These are phyloP conservation scores for Aspergillus candidus DNA, from an alignment of 2,329 filamentous ascomycete species.

Conservation along the genomic window DNA sequence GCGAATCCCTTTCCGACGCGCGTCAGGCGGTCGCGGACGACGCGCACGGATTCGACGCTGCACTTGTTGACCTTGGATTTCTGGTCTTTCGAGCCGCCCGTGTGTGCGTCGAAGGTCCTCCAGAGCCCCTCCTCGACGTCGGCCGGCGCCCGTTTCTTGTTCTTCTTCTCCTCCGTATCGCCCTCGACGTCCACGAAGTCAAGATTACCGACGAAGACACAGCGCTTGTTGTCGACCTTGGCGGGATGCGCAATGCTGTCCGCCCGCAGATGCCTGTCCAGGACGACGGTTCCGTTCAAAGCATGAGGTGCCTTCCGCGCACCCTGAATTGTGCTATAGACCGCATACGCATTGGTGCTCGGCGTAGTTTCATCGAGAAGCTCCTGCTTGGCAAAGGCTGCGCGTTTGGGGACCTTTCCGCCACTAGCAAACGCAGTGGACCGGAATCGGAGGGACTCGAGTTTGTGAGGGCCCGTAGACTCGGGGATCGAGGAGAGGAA, in stretches of 20 bases:
- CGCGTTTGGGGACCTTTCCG: slow-evolving; percentile 76
- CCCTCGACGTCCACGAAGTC: slow-evolving; percentile 93
- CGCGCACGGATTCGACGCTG: slow-evolving; percentile 85
- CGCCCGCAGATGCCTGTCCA: slow-evolving; percentile 82
- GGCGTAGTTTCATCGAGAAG: slow-evolving; percentile 87
- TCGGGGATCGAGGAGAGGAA: slow-evolving; percentile 54
- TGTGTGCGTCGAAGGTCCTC: slow-evolving; percentile 37
- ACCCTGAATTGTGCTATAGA: slow-evolving; percentile 70
- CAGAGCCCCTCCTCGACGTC: slow-evolving; percentile 80
- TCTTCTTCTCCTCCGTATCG: slow-evolving; percentile 58
- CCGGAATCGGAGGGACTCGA: slow-evolving; percentile 90
- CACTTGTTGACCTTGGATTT: slow-evolving; percentile 50
- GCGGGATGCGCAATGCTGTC: slow-evolving; percentile 87
- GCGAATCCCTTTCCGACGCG: slow-evolving; percentile 95
- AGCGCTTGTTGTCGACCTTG: slow-evolving; percentile 75
- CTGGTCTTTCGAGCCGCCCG: slow-evolving; percentile 23
- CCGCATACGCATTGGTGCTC: slow-evolving; percentile 88
- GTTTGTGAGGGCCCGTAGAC: slow-evolving; percentile 56
- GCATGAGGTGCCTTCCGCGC: slow-evolving; percentile 68
- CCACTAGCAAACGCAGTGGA: slow-evolving; percentile 75
- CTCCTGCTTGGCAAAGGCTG: slow-evolving; percentile 86
- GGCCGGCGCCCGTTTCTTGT: slow-evolving; percentile 68
- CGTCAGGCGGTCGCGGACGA: slow-evolving; percentile 82
- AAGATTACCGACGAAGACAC: slow-evolving; percentile 93
- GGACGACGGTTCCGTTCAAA: slow-evolving; percentile 76